Conservation (phyloP, 1,139 yeast genomes). For the Arxiozyma slooffiae region DNA sequence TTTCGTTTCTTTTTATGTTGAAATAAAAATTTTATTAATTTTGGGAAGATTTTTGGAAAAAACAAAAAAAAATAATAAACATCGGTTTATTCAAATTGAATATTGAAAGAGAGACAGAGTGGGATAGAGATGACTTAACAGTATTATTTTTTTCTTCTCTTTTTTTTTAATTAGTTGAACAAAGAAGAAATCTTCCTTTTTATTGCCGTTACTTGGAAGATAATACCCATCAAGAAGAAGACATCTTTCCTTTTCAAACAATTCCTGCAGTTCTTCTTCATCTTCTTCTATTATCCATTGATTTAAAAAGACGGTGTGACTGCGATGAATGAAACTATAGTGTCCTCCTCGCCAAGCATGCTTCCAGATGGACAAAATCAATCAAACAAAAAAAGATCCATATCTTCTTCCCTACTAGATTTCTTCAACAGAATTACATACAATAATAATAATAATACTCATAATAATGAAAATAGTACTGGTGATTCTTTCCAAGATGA, state of each 20-base stretch:
- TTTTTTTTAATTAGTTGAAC: no score
- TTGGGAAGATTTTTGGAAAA: no score
- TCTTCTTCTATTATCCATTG: not conserved
- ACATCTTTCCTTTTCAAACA: no score
- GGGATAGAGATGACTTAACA: no score
- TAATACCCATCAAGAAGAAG: no score
- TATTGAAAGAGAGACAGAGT: no score
- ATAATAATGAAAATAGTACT: not conserved
- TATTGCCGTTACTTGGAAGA: no score
- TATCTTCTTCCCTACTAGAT: conserved; percentile 21
- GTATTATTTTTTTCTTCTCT: no score
- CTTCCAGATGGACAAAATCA: not conserved
- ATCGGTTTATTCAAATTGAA: no score
- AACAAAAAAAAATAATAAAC: no score
- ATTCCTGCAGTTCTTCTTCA: no score
- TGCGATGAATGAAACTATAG: not conserved
- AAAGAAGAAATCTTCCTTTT: no score
- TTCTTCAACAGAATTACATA: conserved; percentile 13
- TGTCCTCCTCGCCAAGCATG: not conserved
- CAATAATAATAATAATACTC: not conserved
- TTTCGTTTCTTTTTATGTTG: not conserved
- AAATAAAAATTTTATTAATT: not conserved
- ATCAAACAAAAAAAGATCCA: conserved; percentile 13
- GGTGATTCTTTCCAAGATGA: not conserved
- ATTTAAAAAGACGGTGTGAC: not conserved